Conservation (phyloP, 1,284 basidiomycete species). For the Heterobasidion parviporum region DNA sequence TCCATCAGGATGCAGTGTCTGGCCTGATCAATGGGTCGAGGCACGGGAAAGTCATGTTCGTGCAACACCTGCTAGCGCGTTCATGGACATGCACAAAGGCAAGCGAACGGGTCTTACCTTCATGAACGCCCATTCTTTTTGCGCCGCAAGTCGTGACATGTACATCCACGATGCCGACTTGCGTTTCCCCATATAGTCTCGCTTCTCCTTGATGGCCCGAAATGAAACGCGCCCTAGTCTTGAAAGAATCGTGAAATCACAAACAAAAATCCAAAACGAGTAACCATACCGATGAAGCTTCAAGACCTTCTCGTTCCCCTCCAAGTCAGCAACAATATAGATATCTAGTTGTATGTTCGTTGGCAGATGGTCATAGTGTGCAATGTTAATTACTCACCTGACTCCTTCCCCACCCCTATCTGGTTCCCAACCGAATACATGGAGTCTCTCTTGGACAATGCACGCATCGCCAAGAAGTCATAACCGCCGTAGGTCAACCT, state of each 20-base stretch:
- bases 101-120: conserved; percentile 47
- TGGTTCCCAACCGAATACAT: conserved; percentile 91
- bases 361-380: background rate
- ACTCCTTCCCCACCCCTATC: conserved; percentile 98
- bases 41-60: conserved; percentile 91
- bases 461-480: conserved; percentile 91
- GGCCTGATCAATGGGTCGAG: conserved; percentile 88
- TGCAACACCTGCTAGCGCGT: conserved; percentile 66
- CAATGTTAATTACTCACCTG: conserved; percentile 41
- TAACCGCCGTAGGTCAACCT: conserved; percentile 96
- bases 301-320: conserved; percentile 81
- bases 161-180: conserved; percentile 99
- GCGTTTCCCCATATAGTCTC: conserved; percentile 94
- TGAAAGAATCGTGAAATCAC: conserved; percentile 5
- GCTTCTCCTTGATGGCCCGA: conserved; percentile 92
- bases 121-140: conserved; percentile 99
- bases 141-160: conserved; percentile 92
- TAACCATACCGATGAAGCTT: conserved; percentile 77
- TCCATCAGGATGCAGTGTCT: conserved; percentile 96
- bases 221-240: conserved; percentile 96
- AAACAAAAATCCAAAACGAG: background rate
- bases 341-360: conserved; percentile 51
- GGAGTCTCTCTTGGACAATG: conserved; percentile 84
- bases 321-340: conserved; percentile 83
- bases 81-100: background rate